Percentiles rank a stretch among this genome's conserved stretches.
Evolutionary conservation across 2,329 filamentous ascomycete genomes (phyloP).

Genomic region (Trichoderma sp.): DNA sequence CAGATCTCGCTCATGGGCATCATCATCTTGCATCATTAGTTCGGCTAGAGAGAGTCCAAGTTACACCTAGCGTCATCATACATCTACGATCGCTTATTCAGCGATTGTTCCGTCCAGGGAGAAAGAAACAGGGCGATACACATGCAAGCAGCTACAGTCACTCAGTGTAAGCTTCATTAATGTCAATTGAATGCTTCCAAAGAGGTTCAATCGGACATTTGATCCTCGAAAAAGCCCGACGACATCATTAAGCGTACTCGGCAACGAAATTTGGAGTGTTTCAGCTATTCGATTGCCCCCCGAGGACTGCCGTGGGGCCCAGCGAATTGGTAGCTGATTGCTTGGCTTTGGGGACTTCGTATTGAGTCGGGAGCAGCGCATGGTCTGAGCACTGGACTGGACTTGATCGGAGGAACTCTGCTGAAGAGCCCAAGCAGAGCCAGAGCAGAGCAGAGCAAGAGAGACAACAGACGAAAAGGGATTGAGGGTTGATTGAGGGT

Average conservation of each 20-base stretch:
- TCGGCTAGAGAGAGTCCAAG: background rate
- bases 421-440: background rate
- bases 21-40: constrained; percentile 12
- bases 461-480: background rate
- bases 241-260: background rate
- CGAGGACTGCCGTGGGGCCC: background rate
- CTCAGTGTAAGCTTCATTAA: background rate
- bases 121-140: background rate
- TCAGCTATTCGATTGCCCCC: background rate
- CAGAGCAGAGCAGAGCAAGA: background rate
- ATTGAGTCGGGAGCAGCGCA: constrained; percentile 4
- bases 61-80: background rate
- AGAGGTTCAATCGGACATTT: background rate
- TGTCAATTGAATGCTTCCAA: background rate
- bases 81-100: constrained; percentile 13
- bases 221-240: background rate
- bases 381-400: constrained; percentile 6
- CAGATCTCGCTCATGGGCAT: constrained; percentile 11
- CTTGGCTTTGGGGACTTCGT: background rate
- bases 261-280: background rate
- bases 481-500: background rate
- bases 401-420: background rate
- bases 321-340: background rate
- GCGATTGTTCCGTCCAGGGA: background rate
- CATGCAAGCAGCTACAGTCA: background rate